A percentile compares a stretch with the other conserved stretches of the same genome.
phyloP scores from a whole-genome alignment of 176 grass and related monocot genomes.

The Tillandsia leiboldiana region DNA sequence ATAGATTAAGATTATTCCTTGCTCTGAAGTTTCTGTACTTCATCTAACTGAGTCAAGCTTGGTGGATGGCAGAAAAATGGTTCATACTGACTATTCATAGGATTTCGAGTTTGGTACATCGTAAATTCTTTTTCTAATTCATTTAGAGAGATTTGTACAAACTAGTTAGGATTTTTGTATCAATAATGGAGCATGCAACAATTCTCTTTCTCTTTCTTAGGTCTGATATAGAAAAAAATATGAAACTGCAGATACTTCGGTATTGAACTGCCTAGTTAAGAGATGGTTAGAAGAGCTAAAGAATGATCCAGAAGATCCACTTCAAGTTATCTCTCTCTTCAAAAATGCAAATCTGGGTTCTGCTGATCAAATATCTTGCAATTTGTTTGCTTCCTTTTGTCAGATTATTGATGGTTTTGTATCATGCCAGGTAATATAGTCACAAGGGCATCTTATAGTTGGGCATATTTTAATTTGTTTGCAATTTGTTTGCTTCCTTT shows the following conservation, averaged over 20 bases:
- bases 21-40: too few relatives aligned
- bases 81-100: too few relatives aligned
- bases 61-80: too few relatives aligned
- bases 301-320: constrained; percentile 49
- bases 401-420: constrained; percentile 66
- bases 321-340: constrained; percentile 64
- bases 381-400: constrained; percentile 45
- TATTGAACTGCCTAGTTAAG: constrained; percentile 69
- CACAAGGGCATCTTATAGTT: neutral
- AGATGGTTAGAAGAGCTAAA: constrained; percentile 88
- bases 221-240: constrained; percentile 18
- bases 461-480: neutral
- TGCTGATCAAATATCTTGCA: constrained; percentile 61
- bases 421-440: constrained; percentile 55
- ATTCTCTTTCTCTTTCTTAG: neutral
- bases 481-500: too few relatives aligned
- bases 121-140: too few relatives aligned
- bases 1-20: too few relatives aligned
- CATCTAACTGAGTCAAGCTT: too few relatives aligned
- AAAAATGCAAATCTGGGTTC: constrained; percentile 46
- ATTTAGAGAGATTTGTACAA: too few relatives aligned
- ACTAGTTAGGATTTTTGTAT: neutral
- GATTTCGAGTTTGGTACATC: too few relatives aligned
- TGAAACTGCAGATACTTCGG: constrained; percentile 39
- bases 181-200: neutral